Percentiles rank a stretch among this genome's conserved stretches.
Evolutionary conservation across 139 green algal genomes (phyloP).

Genomic region (Chlamydomonas sphaeroides): DNA sequence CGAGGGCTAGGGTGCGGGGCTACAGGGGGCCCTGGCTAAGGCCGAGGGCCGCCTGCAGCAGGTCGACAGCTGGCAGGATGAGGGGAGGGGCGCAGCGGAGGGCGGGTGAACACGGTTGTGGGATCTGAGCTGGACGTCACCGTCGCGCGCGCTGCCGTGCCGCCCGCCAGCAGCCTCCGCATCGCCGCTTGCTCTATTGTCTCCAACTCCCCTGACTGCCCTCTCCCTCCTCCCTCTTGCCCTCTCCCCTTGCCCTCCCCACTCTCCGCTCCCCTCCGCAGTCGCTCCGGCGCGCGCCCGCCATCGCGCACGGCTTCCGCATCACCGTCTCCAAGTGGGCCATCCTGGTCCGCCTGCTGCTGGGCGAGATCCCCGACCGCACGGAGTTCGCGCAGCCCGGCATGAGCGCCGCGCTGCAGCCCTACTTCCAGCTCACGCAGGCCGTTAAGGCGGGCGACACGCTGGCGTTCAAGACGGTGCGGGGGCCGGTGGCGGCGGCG

Average conservation of each 20-base stretch:
- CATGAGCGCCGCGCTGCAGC: slow-evolving; percentile 72
- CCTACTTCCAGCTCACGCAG: slow-evolving; percentile 92
- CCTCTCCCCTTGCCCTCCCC: not conserved
- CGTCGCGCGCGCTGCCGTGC: no score
- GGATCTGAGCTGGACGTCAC: no score
- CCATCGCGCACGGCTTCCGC: slow-evolving; percentile 85
- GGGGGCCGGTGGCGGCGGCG: no score
- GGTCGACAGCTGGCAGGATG: no score
- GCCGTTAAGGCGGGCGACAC: slow-evolving; percentile 91
- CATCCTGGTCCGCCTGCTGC: slow-evolving; percentile 89
- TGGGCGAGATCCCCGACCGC: slow-evolving; percentile 97
- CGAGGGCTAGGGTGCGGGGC: no score
- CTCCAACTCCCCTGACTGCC: no score
- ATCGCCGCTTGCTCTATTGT: no score
- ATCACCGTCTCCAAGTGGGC: slow-evolving; percentile 92
- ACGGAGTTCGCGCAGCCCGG: slow-evolving; percentile 81
- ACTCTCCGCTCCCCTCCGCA: not conserved
- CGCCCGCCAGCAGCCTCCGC: no score
- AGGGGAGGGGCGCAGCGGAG: no score
- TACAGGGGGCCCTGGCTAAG: no score
- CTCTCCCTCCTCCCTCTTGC: not conserved
- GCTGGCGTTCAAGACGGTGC: slow-evolving; percentile 75
- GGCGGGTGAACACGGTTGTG: no score
- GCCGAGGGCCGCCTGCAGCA: no score
- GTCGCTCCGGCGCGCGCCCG: slow-evolving; percentile 74